Conservation (phyloP, 768 basidiomycete species). For the Amanita exitialis region DNA sequence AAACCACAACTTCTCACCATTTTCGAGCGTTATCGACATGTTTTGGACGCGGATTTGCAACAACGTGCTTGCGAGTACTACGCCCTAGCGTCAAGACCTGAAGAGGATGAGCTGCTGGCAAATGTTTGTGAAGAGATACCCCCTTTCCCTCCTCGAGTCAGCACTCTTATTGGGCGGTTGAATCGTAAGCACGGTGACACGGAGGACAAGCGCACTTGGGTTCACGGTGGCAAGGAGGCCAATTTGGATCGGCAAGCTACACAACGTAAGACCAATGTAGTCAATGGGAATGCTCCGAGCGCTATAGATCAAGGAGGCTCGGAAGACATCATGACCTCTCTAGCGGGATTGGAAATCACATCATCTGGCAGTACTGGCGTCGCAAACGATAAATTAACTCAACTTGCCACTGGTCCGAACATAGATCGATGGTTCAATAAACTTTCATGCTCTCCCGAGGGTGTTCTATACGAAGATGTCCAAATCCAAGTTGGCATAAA, state of each 20-base stretch:
- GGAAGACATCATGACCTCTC: constrained; percentile 57
- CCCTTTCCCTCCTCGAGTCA: constrained; percentile 92
- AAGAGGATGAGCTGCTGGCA: constrained; percentile 88
- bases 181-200: constrained; percentile 87
- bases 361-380: constrained; percentile 8
- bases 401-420: constrained; percentile 34
- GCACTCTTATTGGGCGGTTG: constrained; percentile 76
- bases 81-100: constrained; percentile 71
- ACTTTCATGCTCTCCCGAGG: constrained; percentile 69
- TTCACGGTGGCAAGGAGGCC: constrained; percentile 89
- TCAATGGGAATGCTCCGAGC: constrained; percentile 20
- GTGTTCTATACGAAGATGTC: constrained; percentile 91
- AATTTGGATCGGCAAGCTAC: constrained; percentile 69
- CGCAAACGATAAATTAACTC: constrained; percentile 12
- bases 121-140: constrained; percentile 99
- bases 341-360: constrained; percentile 72
- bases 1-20: constrained; percentile 88
- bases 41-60: constrained; percentile 93
- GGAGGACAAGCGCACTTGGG: constrained; percentile 94
- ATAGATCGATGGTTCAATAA: constrained; percentile 88
- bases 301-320: constrained; percentile 17
- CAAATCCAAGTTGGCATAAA: constrained; percentile 96
- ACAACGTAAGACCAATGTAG: constrained; percentile 33
- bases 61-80: constrained; percentile 98
- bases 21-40: constrained; percentile 95